Conservation (phyloP, 108 stramenopile species). For the Discostella stelligeroides region DNA sequence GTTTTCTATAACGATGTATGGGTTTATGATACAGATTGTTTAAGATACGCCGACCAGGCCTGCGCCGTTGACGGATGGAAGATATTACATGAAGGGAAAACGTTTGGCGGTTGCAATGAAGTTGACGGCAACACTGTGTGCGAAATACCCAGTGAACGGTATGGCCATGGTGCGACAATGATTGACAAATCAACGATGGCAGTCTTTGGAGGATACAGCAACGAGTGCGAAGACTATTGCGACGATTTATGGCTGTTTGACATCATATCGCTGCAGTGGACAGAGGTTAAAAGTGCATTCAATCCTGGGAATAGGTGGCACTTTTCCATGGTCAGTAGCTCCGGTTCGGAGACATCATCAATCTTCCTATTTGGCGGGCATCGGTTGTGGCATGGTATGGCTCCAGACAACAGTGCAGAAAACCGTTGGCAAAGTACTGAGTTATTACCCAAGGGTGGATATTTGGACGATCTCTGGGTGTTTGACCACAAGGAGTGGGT, state of each 20-base stretch:
- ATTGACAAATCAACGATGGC: slow-evolving; percentile 72
- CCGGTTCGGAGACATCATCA: slow-evolving; percentile 1
- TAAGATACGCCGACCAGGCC: slow-evolving; percentile 54
- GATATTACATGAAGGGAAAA: slow-evolving; percentile 63
- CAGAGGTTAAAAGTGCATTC: slow-evolving; percentile 34
- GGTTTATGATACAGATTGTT: slow-evolving; percentile 76
- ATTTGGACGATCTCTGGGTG: slow-evolving; percentile 81
- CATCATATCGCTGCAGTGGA: slow-evolving; percentile 57
- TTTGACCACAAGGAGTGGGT: slow-evolving; percentile 57
- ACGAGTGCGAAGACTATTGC: slow-evolving; percentile 86
- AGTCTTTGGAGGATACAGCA: slow-evolving; percentile 79
- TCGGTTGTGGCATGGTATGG: slow-evolving; percentile 87
- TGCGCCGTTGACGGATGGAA: slow-evolving; percentile 70
- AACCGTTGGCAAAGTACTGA: slow-evolving; percentile 63
- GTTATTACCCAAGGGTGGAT: slow-evolving; percentile 70
- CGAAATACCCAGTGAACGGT: slow-evolving; percentile 71
- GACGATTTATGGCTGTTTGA: slow-evolving; percentile 87
- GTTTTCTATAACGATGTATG: slow-evolving; percentile 83
- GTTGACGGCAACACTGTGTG: slow-evolving; percentile 60
- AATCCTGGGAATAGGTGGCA: slow-evolving; percentile 71
- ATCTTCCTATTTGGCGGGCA: slow-evolving; percentile 84
- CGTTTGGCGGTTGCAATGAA: slow-evolving; percentile 68
- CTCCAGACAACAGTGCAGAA: slow-evolving; percentile 64
- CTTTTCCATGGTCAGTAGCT: slow-evolving; percentile 49
- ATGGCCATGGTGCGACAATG: slow-evolving; percentile 75